Percentiles rank a stretch among this genome's conserved stretches.
Evolutionary conservation across 129 eudicot genomes (phyloP).

Genomic region (Lactuca saligna): DNA sequence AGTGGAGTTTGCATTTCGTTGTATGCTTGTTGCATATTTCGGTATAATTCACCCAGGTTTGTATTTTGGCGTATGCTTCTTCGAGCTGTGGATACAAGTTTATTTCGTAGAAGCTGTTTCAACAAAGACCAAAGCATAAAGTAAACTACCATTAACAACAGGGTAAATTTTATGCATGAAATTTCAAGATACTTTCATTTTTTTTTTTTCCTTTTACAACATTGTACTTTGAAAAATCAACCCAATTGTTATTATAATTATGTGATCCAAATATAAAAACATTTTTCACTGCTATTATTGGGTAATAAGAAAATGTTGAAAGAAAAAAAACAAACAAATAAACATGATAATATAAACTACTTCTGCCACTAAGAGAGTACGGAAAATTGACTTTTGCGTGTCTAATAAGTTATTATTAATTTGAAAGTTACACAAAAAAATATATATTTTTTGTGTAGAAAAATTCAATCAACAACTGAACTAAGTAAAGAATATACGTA

Average conservation of each 20-base stretch:
- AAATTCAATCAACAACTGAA: not conserved
- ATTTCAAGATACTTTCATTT: too few relatives aligned
- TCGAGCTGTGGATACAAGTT: conserved; percentile 88
- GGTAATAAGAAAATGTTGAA: too few relatives aligned
- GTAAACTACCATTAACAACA: not conserved
- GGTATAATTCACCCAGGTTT: conserved; percentile 72
- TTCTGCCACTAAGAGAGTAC: conserved; percentile 8
- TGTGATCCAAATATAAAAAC: too few relatives aligned
- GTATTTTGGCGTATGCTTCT: conserved; percentile 68
- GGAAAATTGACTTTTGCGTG: conserved; percentile 18
- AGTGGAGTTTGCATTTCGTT: conserved; percentile 92
- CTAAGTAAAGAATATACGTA: not conserved
- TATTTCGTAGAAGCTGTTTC: conserved; percentile 84
- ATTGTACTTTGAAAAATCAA: too few relatives aligned
- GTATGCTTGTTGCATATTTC: conserved; percentile 83
- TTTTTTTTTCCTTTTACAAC: too few relatives aligned
- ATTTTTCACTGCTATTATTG: too few relatives aligned
- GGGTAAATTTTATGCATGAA: too few relatives aligned
- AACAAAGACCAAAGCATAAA: conserved; percentile 2
- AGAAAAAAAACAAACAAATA: too few relatives aligned
- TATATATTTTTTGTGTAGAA: not conserved
- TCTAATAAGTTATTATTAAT: conserved; percentile 11
- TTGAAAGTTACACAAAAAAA: not conserved
- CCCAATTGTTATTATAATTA: too few relatives aligned
- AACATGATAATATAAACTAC: conserved; percentile 14